Percentiles rank a stretch among this genome's conserved stretches.
Evolutionary conservation across 1,284 basidiomycete species (phyloP).

Genomic region (Apiotrichum sp.): DNA sequence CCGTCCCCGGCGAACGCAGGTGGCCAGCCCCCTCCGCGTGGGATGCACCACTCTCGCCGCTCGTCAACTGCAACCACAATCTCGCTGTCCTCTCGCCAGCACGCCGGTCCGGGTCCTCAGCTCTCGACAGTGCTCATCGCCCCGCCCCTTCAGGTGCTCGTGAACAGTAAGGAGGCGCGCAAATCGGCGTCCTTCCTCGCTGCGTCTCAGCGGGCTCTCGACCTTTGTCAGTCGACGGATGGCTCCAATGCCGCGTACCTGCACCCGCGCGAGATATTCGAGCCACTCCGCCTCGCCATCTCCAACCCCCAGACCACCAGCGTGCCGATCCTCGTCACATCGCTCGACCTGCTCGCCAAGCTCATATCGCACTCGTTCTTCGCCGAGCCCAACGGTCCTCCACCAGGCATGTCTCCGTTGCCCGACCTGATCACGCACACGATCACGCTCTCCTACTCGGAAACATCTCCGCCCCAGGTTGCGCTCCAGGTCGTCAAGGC

Average conservation of each 20-base stretch:
- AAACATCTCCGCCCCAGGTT: conserved; percentile 77
- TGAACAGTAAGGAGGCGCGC: conserved; percentile 81
- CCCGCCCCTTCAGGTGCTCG: conserved; percentile 79
- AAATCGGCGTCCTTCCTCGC: conserved; percentile 73
- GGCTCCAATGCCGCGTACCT: conserved; percentile 50
- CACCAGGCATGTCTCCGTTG: conserved; percentile 58
- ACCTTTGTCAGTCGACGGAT: conserved; percentile 68
- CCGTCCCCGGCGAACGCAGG: conserved; percentile 21
- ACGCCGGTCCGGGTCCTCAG: conserved; percentile 22
- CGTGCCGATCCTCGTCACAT: conserved; percentile 88
- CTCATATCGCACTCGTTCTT: conserved; percentile 96
- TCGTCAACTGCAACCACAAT: conserved; percentile 34
- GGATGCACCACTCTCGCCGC: conserved; percentile 27
- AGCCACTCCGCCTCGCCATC: conserved; percentile 85
- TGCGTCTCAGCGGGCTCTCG: conserved; percentile 72
- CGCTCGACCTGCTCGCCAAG: conserved; percentile 91
- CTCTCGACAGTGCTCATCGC: conserved; percentile 56
- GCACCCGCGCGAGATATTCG: conserved; percentile 76
- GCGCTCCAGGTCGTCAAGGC: conserved; percentile 94
- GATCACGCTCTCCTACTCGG: conserved; percentile 84
- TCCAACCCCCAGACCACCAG: conserved; percentile 64
- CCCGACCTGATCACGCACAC: conserved; percentile 89
- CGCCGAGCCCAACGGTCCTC: conserved; percentile 52
- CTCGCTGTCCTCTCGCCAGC: conserved; percentile 24
- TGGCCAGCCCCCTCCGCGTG: neutral